Conservation (phyloP, 164 flowering plant genomes). For the Umbellularia californica region DNA sequence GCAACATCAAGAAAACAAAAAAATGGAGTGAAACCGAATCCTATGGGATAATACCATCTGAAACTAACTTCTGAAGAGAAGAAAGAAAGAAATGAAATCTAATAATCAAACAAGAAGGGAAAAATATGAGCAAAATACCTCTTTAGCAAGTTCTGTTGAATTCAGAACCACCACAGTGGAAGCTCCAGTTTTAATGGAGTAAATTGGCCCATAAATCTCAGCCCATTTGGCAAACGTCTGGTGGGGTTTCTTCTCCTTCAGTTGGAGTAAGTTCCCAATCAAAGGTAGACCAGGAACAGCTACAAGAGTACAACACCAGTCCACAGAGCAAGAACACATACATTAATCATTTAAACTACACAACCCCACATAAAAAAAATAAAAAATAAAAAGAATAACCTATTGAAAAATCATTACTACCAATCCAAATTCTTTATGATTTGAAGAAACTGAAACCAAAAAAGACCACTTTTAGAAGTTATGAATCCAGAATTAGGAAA, state of each 20-base stretch:
- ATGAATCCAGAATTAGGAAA: no score
- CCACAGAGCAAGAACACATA: background rate
- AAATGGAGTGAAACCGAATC: background rate
- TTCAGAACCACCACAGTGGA: slow-evolving; percentile 69
- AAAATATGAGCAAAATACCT: slow-evolving; percentile 33
- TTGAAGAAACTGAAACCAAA: background rate
- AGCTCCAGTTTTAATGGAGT: slow-evolving; percentile 67
- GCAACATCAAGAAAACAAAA: background rate
- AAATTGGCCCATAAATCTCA: slow-evolving; percentile 71
- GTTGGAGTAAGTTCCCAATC: slow-evolving; percentile 68
- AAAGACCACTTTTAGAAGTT: no score
- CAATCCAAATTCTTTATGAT: background rate
- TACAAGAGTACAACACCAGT: slow-evolving; percentile 20
- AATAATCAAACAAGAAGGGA: background rate
- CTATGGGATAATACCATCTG: background rate
- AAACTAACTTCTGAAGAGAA: background rate
- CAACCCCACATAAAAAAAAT: no score
- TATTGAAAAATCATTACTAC: no score
- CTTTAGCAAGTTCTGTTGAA: slow-evolving; percentile 63
- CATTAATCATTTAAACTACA: background rate
- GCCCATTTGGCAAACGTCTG: slow-evolving; percentile 67
- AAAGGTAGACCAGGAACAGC: slow-evolving; percentile 75
- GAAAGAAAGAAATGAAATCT: background rate
- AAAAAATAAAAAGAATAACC: background rate
- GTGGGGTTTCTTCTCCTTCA: slow-evolving; percentile 79